phyloP scores from a whole-genome alignment of 805 yeast genomes.

The Nakazawaea sp. region DNA sequence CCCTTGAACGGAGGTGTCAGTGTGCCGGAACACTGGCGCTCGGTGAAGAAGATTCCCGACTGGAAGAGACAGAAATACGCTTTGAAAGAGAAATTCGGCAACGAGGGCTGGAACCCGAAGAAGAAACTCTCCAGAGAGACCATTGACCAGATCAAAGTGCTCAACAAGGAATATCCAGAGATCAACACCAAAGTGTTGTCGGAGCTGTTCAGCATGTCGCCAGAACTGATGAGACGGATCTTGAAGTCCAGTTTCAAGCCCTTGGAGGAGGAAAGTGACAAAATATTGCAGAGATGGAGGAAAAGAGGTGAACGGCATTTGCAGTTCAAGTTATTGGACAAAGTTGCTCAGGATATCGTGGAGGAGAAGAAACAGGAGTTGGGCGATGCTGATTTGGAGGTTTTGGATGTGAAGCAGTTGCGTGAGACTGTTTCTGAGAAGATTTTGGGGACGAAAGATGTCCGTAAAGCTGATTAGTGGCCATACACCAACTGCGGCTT shows the following conservation, averaged over 20 bases:
- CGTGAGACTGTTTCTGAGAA: conserved; percentile 5
- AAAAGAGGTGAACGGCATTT: conserved; percentile 33
- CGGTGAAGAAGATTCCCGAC: conserved; percentile 35
- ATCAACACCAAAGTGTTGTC: conserved; percentile 54
- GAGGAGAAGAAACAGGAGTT: conserved; percentile 18
- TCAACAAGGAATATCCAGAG: conserved; percentile 56
- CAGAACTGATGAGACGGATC: conserved; percentile 78
- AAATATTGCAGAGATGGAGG: conserved; percentile 44
- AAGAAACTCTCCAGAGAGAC: conserved; percentile 61
- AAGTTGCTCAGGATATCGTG: conserved; percentile 20
- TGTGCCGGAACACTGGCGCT: conserved; percentile 44
- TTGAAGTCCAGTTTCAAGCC: conserved; percentile 76
- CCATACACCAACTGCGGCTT: no score
- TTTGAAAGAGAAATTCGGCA: conserved; percentile 51
- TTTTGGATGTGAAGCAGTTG: conserved; percentile 22
- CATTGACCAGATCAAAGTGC: conserved; percentile 54
- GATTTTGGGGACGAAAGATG: not conserved
- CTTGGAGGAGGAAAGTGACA: conserved; percentile 40
- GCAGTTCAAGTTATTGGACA: conserved; percentile 17
- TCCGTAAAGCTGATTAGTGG: not conserved
- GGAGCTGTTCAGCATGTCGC: conserved; percentile 60
- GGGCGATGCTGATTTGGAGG: conserved; percentile 9
- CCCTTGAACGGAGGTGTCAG: conserved; percentile 14
- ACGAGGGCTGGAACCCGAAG: conserved; percentile 58
- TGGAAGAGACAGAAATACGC: conserved; percentile 72